phyloP scores from a whole-genome alignment of 2,329 filamentous ascomycete species.

The Colletotrichum salicis region DNA sequence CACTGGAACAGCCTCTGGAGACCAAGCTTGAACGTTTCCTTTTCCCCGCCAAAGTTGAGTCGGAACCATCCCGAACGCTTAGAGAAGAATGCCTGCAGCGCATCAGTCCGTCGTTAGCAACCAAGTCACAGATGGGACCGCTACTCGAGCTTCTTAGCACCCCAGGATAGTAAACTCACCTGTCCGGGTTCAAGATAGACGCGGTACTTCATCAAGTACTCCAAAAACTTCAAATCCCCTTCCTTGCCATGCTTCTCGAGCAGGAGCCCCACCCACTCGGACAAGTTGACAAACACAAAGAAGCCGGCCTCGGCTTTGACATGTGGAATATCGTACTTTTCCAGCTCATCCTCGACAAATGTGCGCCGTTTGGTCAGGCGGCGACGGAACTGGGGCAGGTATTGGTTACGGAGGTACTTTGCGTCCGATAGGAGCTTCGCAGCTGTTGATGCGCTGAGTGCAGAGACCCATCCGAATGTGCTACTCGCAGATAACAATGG shows the following conservation, averaged over 20 bases:
- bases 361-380: slow-evolving; percentile 10
- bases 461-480: neutral
- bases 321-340: slow-evolving; percentile 6
- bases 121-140: too few relatives aligned
- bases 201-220: slow-evolving; percentile 10
- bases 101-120: neutral
- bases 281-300: slow-evolving; percentile 23
- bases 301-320: slow-evolving; percentile 19
- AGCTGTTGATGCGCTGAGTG: slow-evolving; percentile 3
- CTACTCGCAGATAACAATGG: neutral
- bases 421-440: slow-evolving; percentile 15
- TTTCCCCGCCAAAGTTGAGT: slow-evolving; percentile 20
- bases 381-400: neutral
- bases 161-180: neutral
- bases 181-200: slow-evolving; percentile 22
- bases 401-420: slow-evolving; percentile 19
- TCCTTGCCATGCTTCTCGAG: neutral
- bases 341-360: neutral
- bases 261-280: slow-evolving; percentile 7
- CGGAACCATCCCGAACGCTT: slow-evolving; percentile 18
- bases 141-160: neutral
- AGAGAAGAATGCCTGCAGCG: slow-evolving; percentile 3
- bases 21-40: slow-evolving; percentile 15
- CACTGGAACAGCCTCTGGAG: slow-evolving; percentile 8
- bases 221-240: neutral